Base-by-base conservation (phyloP, 306 rosid species). In the Benincasa hispida region DNA sequence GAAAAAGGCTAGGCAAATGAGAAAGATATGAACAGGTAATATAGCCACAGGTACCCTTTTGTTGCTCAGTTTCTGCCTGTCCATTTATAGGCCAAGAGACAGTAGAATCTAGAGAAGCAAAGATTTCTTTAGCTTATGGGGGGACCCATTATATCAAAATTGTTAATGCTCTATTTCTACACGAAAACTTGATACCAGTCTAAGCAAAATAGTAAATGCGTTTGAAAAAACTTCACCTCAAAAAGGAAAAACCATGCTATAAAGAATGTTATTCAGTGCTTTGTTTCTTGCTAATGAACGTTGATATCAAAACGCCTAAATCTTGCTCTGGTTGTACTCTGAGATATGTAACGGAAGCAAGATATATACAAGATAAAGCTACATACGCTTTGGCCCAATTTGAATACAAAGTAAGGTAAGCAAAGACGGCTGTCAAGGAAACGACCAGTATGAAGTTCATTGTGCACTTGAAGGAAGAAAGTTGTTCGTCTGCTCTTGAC, bases 361-460 rank as follows among this genome's bases (percentile, higher is more conserved):
- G 99, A 85, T 90, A 92, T 73, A 82, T 83, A 87, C 97, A 90
- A n/a, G 97, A 86, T 45, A 90, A 79, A 70, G 80, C 85, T 48
- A 88, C 89, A 75, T 95, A 95, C 39, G 85, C 45, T 89, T 84
- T 95, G 83, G 85, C 92, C 92, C 93, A 89, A 76, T 85, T 77
- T 83, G 98, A 87, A 63, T 81, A 91, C 62, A 95, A 78, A 1
- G 96, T 89, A 42, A 90, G 87, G 83, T 89, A 83, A 54, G 78
- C 35, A 80, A 92, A 84, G 50, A 88, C 1, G 78, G 79, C 88
- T 48, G 98, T 90, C 76, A 87, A 81, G 76, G 80, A 57, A 41
- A 89, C 56, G 56, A 92, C 83, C 76, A 79, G 76, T 22, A 68
- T 55, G 50, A 81, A 81, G 82, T 86, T 81, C 78, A 87, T 62